Percentiles rank a stretch among this genome's conserved stretches.
Conservation (phyloP, 768 basidiomycete species). For the Lenzites betulinus region DNA sequence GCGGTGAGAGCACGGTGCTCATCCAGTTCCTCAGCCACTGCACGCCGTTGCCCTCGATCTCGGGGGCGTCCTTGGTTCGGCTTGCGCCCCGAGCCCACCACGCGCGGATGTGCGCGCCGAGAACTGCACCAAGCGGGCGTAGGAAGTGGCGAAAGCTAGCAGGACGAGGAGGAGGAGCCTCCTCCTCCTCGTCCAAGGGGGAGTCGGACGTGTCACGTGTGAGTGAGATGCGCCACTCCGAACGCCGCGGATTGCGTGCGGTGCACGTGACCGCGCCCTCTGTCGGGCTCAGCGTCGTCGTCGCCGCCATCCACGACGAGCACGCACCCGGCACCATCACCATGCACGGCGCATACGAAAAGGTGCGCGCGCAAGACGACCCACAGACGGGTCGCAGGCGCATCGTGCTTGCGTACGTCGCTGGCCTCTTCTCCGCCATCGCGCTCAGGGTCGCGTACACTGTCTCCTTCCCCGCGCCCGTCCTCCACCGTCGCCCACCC, state of each 20-base stretch:
- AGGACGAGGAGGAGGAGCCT: too few relatives aligned
- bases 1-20: constrained; percentile 7
- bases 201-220: too few relatives aligned
- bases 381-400: not conserved
- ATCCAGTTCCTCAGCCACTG: constrained; percentile 45
- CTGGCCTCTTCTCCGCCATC: constrained; percentile 53
- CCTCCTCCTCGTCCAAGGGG: too few relatives aligned
- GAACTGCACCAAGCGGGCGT: constrained; percentile 34
- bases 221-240: too few relatives aligned
- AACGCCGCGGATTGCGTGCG: too few relatives aligned
- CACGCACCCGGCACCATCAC: too few relatives aligned
- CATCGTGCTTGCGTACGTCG: constrained; percentile 29
- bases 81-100: constrained; percentile 26
- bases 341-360: too few relatives aligned
- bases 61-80: not conserved
- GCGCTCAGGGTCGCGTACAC: constrained; percentile 41
- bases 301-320: too few relatives aligned
- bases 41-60: constrained; percentile 41
- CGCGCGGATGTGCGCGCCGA: constrained; percentile 22
- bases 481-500: constrained; percentile 37
- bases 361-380: not conserved
- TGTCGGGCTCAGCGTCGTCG: too few relatives aligned
- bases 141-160: constrained; percentile 49
- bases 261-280: too few relatives aligned
- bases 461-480: not conserved